Evolutionary conservation across 371 early-diverging fungal species (phyloP), one percentile per base, ranked within the genome.

Genomic region (Actinomucor elegans): DNA sequence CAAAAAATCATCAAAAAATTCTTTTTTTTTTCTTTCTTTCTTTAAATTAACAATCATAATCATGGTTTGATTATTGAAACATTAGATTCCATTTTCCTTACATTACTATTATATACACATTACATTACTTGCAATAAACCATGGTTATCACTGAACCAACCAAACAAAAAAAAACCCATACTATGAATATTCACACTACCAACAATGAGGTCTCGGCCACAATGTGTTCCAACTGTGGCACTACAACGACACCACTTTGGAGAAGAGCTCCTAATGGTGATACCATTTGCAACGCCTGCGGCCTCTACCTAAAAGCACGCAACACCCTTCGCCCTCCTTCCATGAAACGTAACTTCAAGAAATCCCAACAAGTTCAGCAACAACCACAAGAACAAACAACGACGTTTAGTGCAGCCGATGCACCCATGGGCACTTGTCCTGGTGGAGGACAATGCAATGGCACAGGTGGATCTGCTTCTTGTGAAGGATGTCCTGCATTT

Each of bases 251-350:
- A 1, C 96, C 96, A 0, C 73, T 94, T 11, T 98, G 98, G 98
- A 73, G 98, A 52, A 75, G 94, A 67, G 89, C 87, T 26, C 84
- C 86, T 20, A 84, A 85, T 48, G 93, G 92, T 32, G 86, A 91
- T 26, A 80, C 83, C 27, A 84, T 94, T 49, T 96, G 96, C 61
- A 96, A 95, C 73, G 95, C 96, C 1, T 96, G 96, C 75, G 91
- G 92, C 3, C 76, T 90, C 31, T 91, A 91, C 52, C 72, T 73
- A 6, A 77, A 77, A 32, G 77, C 77, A 9, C 48, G 70, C 14
- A 69, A 77, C 24, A 61, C 66, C 2, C 56, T 64, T 17, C 67
- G 77, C 3, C 77, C 84, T 9, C 66, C 70, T 26, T 78, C 71
- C 17, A 70, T 77, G 60, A 86, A 67, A 66, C 76, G 71, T 34